A percentile compares a stretch with the other conserved stretches of the same genome.
Evolutionary conservation across 2,329 filamentous ascomycete genomes (phyloP).

Genomic region (Kalmusia sp.): DNA sequence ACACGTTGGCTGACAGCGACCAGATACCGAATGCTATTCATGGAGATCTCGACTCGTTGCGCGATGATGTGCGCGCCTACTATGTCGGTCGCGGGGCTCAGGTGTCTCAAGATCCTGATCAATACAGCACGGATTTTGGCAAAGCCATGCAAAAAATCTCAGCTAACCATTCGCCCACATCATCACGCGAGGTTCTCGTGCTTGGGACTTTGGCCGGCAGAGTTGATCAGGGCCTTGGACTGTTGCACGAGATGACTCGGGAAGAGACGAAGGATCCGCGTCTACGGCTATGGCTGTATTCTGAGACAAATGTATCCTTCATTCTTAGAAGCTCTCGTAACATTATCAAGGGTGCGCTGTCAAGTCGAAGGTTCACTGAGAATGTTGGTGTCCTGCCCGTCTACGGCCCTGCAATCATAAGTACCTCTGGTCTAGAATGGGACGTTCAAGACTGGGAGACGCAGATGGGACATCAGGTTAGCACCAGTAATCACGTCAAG

Average conservation of each 20-base stretch:
- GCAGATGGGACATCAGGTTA: constrained; percentile 56
- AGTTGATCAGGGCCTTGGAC: constrained; percentile 89
- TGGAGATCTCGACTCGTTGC: constrained; percentile 89
- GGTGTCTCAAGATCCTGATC: constrained; percentile 76
- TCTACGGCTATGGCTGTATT: constrained; percentile 75
- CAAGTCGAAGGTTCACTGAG: constrained; percentile 67
- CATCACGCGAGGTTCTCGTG: constrained; percentile 70
- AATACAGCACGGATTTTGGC: constrained; percentile 89
- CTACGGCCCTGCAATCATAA: constrained; percentile 78
- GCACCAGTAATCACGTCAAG: constrained; percentile 58
- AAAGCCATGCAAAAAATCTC: constrained; percentile 73
- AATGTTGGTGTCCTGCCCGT: constrained; percentile 88
- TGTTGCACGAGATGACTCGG: constrained; percentile 81
- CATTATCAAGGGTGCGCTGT: constrained; percentile 67
- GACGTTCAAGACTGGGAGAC: constrained; percentile 83
- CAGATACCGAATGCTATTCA: constrained; percentile 69
- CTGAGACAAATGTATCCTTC: constrained; percentile 81
- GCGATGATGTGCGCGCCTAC: constrained; percentile 66
- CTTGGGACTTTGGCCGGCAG: constrained; percentile 87
- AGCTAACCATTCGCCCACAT: constrained; percentile 45
- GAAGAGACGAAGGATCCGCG: constrained; percentile 54
- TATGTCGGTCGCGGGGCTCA: constrained; percentile 68
- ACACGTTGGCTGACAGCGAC: constrained; percentile 19
- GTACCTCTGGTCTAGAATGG: constrained; percentile 85
- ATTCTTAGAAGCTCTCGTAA: constrained; percentile 75